Base-by-base conservation (phyloP, 192 early-diverging fungal genomes). In the Backusella tuberculispora region DNA sequence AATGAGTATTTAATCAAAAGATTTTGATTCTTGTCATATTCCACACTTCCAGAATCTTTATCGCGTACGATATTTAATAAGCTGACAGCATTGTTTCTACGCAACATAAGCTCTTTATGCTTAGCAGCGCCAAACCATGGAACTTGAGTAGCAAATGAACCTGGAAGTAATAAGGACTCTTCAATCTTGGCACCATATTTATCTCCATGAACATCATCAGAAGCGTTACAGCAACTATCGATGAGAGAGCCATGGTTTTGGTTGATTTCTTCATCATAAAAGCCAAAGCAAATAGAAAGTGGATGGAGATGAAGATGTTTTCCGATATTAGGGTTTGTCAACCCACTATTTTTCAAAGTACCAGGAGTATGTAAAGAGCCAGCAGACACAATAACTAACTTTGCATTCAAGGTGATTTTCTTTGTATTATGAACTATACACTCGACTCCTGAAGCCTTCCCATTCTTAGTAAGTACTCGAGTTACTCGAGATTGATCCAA, bases 311-410 rank as follows among this genome's bases (percentile, higher is more conserved):
- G 73, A 46, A 95, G 80, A 75, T 93, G 79, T 10, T 83, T 73
- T 42, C 94, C 94, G 79, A 95, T 90, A 80, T 92, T 74, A 26
- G 82, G 80, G 76, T 93, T 93, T 63, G 84, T 88, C 60, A 95
- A 77, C 48, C 90, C 91, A 72, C 86, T 89, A 24, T 89, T 81
- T 29, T 78, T 73, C 53, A 95, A 72, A 2, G 94, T 63, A 29
- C 87, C 86, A 7, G 94, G 92, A 0, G 88, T 85, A 74, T 92
- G 80, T 44, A 95, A 80, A 4, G 89, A 87, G 3, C 94, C 92
- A 42, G 82, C 82, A 45, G 86, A 76, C 15, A 88, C 78, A 44
- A 94, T 83, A 2, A 95, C 91, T 65, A 81, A 80, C n/a, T 80
- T 72, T 15, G 90, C 86, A 37, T 85, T 68, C 14, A 93, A 78